phyloP scores from a whole-genome alignment of 495 filamentous ascomycete genomes.

The Penicillium paradoxum region DNA sequence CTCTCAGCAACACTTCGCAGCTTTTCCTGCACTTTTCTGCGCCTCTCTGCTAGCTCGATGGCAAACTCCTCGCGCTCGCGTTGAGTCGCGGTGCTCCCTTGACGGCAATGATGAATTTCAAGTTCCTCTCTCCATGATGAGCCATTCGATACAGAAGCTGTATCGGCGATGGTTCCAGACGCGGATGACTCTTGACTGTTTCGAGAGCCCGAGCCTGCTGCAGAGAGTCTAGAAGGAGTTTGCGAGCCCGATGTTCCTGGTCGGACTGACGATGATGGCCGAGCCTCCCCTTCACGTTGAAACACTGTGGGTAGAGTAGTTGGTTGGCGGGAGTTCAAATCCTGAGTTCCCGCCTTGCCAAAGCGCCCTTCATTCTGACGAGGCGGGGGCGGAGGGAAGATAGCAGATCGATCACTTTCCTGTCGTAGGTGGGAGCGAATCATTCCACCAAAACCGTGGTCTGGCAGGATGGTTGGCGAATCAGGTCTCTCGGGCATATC shows the following conservation, averaged over 20 bases:
- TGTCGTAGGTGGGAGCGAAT: constrained; percentile 81
- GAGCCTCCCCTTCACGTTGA: background rate
- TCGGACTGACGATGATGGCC: background rate
- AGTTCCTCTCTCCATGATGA: constrained; percentile 35
- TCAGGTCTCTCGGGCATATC: constrained; percentile 48
- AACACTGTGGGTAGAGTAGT: background rate
- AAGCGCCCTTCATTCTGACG: constrained; percentile 1
- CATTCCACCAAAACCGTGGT: constrained; percentile 64
- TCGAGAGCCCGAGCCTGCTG: constrained; percentile 8
- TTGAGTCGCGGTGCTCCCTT: constrained; percentile 55
- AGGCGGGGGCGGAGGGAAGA: constrained; percentile 54
- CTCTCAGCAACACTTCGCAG: constrained; percentile 66
- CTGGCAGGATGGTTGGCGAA: constrained; percentile 71
- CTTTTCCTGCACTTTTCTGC: constrained; percentile 75
- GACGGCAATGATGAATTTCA: constrained; percentile 41
- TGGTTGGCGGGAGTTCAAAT: background rate
- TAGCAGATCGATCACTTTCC: constrained; percentile 74
- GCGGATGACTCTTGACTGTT: constrained; percentile 18
- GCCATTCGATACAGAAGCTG: constrained; percentile 20
- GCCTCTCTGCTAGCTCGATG: constrained; percentile 70
- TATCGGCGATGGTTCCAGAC: background rate
- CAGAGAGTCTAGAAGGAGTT: constrained; percentile 10
- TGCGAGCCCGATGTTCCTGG: constrained; percentile 10
- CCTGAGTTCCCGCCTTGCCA: background rate
- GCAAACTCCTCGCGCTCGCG: constrained; percentile 73